Percentiles rank a stretch among this genome's conserved stretches.
phyloP scores from a whole-genome alignment of 805 yeast species.

The Kluyveromyces siamensis region DNA sequence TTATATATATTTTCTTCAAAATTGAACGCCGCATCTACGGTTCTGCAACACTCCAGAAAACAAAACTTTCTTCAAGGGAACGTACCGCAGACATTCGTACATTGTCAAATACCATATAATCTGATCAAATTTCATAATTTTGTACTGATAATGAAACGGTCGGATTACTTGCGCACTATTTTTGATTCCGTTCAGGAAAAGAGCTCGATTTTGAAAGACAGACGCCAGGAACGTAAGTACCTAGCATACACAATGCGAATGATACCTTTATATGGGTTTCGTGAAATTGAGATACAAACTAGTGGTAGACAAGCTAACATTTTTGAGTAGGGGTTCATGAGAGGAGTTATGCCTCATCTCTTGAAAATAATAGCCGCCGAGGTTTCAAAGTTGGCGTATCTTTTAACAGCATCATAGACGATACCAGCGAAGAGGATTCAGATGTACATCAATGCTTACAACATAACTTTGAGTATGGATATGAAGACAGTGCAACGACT shows the following conservation, averaged over 20 bases:
- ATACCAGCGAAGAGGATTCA: conserved; percentile 7
- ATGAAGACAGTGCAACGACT: not conserved
- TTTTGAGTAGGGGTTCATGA: not conserved
- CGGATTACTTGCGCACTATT: not conserved
- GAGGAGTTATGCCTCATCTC: not conserved
- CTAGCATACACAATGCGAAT: not conserved
- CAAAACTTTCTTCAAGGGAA: too few relatives aligned
- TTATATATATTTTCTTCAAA: too few relatives aligned
- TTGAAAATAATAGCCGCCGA: conserved; percentile 9
- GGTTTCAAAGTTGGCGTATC: conserved; percentile 12
- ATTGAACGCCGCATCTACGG: too few relatives aligned
- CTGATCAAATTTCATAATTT: not conserved
- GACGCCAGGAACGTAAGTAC: not conserved
- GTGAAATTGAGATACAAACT: not conserved
- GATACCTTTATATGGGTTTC: not conserved
- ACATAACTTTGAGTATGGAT: not conserved
- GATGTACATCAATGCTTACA: not conserved
- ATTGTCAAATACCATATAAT: too few relatives aligned
- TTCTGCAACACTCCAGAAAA: too few relatives aligned
- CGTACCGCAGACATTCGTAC: too few relatives aligned
- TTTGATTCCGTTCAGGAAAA: not conserved
- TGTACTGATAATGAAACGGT: not conserved
- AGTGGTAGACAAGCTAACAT: not conserved
- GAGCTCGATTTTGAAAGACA: not conserved
- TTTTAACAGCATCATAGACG: conserved; percentile 20